Conservation (phyloP, 768 basidiomycete species). For the Leccinum variicolor region DNA sequence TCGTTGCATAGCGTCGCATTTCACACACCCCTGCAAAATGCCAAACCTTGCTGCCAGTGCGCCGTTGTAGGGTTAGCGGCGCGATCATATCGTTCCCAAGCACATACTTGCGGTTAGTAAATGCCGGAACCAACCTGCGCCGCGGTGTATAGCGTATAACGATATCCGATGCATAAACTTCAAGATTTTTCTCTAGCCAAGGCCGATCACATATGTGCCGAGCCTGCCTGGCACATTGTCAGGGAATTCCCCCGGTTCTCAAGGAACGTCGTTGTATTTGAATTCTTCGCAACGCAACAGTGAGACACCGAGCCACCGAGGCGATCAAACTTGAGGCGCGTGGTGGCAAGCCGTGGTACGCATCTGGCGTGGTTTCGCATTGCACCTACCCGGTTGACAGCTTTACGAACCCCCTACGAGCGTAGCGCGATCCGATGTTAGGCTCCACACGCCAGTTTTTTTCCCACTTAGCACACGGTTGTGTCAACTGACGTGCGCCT, state of each 20-base stretch:
- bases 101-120: neutral
- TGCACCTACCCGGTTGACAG: slow-evolving; percentile 2
- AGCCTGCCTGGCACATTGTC: neutral
- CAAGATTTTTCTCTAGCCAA: neutral
- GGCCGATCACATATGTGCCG: neutral
- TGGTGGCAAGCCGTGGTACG: slow-evolving; percentile 7
- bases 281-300: slow-evolving; percentile 12
- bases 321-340: neutral
- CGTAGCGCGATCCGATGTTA: neutral
- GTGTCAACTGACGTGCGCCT: neutral
- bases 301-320: neutral
- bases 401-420: slow-evolving; percentile 6
- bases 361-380: neutral
- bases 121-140: neutral
- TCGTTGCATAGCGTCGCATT: slow-evolving; percentile 4
- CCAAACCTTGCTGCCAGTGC: neutral
- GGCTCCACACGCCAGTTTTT: neutral
- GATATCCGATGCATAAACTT: neutral
- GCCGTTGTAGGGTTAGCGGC: neutral
- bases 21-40: slow-evolving; percentile 18
- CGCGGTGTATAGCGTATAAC: neutral
- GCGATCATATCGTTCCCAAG: slow-evolving; percentile 10
- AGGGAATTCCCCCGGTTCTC: slow-evolving; percentile 1
- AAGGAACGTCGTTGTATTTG: slow-evolving; percentile 8
- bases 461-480: slow-evolving; percentile 11